Evolutionary conservation across 495 filamentous ascomycete genomes (phyloP).

Genomic region (Neurospora cerealis): DNA sequence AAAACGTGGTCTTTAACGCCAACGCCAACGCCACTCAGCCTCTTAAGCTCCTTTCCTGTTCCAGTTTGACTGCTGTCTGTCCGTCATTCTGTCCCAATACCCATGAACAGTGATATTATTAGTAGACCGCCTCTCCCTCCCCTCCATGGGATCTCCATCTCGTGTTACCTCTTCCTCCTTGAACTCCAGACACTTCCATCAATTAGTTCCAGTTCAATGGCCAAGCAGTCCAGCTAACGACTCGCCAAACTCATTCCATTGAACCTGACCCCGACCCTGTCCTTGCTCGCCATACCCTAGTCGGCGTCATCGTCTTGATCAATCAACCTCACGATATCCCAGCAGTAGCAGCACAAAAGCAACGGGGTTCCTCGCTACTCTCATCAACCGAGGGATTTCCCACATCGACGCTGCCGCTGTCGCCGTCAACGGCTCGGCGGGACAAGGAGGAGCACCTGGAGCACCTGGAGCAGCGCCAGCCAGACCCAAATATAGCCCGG

Average conservation of each 20-base stretch:
- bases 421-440: neutral
- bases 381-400: neutral
- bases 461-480: neutral
- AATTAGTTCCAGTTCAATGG: neutral
- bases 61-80: neutral
- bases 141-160: neutral
- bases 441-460: neutral
- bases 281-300: neutral
- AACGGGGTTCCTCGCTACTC: neutral
- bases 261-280: neutral
- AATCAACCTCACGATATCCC: neutral
- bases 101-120: neutral
- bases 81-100: neutral
- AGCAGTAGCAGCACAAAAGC: neutral
- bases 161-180: neutral
- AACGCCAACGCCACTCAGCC: neutral
- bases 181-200: neutral
- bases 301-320: neutral
- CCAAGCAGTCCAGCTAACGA: neutral
- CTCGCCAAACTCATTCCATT: neutral
- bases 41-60: neutral
- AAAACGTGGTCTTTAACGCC: neutral
- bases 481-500: neutral
- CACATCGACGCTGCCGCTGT: neutral
- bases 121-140: neutral